A percentile compares a stretch with the other conserved stretches of the same genome.
Conservation (phyloP, 176 grass and related monocot species). For the Oryza glumipatula region DNA sequence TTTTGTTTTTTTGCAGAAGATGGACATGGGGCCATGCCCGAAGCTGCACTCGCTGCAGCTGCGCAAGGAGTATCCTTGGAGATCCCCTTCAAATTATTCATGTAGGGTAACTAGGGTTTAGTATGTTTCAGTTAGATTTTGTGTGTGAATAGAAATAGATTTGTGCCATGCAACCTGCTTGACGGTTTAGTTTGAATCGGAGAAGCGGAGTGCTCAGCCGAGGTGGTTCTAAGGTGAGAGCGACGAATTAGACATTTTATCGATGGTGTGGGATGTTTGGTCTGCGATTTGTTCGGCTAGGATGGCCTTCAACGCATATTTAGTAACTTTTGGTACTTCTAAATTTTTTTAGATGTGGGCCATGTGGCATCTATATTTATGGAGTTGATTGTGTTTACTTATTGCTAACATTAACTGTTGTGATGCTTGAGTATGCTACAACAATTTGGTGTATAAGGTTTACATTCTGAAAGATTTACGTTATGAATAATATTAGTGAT, state of each 20-base stretch:
- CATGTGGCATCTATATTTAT: neutral
- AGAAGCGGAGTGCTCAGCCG: neutral
- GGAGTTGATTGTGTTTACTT: neutral
- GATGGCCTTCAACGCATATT: neutral
- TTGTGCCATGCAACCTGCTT: neutral
- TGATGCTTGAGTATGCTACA: conserved; percentile 28
- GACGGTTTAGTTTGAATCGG: neutral
- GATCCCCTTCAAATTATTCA: conserved; percentile 1
- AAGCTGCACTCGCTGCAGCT: conserved; percentile 91
- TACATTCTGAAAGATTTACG: conserved; percentile 5
- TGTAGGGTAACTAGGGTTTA: neutral
- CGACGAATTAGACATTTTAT: neutral
- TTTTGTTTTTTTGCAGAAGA: conserved; percentile 75
- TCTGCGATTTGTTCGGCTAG: neutral
- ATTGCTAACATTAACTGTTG: neutral
- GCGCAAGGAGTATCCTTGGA: conserved; percentile 90
- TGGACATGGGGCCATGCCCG: conserved; percentile 92
- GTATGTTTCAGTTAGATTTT: neutral
- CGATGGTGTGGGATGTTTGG: neutral
- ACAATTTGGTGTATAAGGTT: neutral
- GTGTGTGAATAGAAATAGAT: neutral
- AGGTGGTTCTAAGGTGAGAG: neutral
- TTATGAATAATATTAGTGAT: neutral
- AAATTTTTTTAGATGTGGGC: neutral
- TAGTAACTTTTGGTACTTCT: neutral